Base-by-base conservation (phyloP, 108 stramenopile genomes). In the Discostella stelligeroides region DNA sequence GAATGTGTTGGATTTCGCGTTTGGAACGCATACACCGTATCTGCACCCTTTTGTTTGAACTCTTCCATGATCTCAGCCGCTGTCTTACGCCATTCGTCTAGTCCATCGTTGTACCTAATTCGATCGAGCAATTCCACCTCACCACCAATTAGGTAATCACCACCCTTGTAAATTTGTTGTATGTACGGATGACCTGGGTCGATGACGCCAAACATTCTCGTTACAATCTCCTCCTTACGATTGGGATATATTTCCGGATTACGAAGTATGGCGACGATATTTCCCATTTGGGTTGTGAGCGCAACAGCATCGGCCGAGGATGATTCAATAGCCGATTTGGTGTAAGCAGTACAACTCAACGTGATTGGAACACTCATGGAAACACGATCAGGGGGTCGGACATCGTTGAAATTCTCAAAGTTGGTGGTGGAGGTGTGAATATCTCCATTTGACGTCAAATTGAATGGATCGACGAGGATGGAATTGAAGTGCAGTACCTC, bases 21-120 rank as follows among this genome's bases (percentile, higher is more conserved):
- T 75, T 98, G 98, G 76, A 98, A 98, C 54, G 98, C 98, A 71
- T 96, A 98, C 40, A 98, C 97, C 1, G 95, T 97, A 85, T 98
- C 98, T 15, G 98, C 98, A 41, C 89, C 89, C 85, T 97, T 97
- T 55, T 78, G 69, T 64, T 95, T 85, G 67, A 98, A 98, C 74
- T 98, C 95, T 28, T 85, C 83, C 71, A 94, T 81, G 20, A 98
- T 81, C 68, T 98, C 97, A 39, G 60, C 79, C 41, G 91, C 88
- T 10, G 98, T 98, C 69, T 97, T 94, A 59, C 98, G 92, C 93
- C 95, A 98, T 77, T 97, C 70, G 68, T 98, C 98, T 48, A 98
- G 70, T n/a, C 98, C 98, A 70, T 98, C 98, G 70, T 97, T 97
- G 94, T 98, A 98, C 46, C 75, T 82, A 78, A 98, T 97, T 20